Evolutionary conservation across 306 rosid species (phyloP).

Genomic region (Vigna unguiculata): DNA sequence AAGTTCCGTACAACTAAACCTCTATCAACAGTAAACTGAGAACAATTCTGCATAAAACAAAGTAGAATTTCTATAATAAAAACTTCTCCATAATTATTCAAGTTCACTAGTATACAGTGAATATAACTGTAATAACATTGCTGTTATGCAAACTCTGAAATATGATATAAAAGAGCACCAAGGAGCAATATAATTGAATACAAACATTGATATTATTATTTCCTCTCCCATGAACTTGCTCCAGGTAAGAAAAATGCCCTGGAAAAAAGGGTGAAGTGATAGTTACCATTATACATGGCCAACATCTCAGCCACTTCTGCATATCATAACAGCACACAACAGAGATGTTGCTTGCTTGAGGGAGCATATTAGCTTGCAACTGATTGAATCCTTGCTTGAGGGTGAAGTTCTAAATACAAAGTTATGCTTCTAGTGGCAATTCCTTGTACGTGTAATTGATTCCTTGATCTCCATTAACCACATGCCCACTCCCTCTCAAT

Average conservation of each 20-base stretch:
- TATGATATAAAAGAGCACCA: constrained; percentile 32
- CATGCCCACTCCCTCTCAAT: constrained; percentile 85
- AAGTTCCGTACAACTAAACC: too few species aligned
- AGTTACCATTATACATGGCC: constrained; percentile 35
- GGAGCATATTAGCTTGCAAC: constrained; percentile 31
- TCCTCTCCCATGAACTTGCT: constrained; percentile 42
- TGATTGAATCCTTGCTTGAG: constrained; percentile 35
- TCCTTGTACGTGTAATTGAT: constrained; percentile 63
- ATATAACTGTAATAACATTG: constrained; percentile 36
- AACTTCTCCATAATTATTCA: constrained; percentile 29
- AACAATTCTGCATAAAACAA: constrained; percentile 29
- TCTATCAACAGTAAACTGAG: constrained; percentile 1
- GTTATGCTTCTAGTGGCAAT: constrained; percentile 46
- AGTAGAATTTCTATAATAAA: constrained; percentile 19
- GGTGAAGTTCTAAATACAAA: constrained; percentile 29
- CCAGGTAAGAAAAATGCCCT: constrained; percentile 51
- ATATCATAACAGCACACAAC: constrained; percentile 36
- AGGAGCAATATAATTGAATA: constrained; percentile 1
- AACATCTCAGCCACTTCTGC: constrained; percentile 38
- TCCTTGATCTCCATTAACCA: constrained; percentile 74
- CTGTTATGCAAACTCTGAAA: constrained; percentile 38
- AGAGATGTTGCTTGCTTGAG: constrained; percentile 38
- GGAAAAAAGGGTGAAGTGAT: constrained; percentile 40
- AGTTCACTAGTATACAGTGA: constrained; percentile 25
- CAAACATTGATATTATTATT: constrained; percentile 39